Evolutionary conservation across 805 yeast genomes (phyloP).

Genomic region (Schizosaccharomyces osmophilus): DNA sequence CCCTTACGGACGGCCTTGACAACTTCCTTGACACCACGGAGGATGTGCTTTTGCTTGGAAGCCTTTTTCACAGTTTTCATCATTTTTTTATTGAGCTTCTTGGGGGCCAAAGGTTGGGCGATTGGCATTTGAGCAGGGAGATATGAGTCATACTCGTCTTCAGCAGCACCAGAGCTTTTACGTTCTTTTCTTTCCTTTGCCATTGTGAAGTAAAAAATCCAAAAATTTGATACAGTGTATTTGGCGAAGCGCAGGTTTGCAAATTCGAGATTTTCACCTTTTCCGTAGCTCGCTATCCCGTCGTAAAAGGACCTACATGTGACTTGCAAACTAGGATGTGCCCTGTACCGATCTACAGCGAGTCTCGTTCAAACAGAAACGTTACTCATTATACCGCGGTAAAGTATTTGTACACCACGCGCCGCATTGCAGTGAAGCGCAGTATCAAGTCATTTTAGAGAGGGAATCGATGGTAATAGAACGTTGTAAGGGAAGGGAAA

Average conservation of each 20-base stretch:
- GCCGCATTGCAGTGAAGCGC: too few relatives aligned
- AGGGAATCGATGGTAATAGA: too few relatives aligned
- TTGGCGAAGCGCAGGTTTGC: neutral
- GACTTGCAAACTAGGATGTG: neutral
- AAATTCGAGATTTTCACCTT: neutral
- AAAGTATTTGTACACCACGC: too few relatives aligned
- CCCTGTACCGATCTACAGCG: too few relatives aligned
- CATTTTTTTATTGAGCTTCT: slow-evolving; percentile 83
- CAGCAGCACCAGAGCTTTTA: slow-evolving; percentile 11
- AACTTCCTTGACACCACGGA: slow-evolving; percentile 96
- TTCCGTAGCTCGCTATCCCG: neutral
- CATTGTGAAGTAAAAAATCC: neutral
- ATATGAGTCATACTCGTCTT: slow-evolving; percentile 78
- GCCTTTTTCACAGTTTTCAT: slow-evolving; percentile 86
- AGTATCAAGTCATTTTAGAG: too few relatives aligned
- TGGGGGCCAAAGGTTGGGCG: slow-evolving; percentile 86
- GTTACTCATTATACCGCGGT: too few relatives aligned
- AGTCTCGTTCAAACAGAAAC: too few relatives aligned
- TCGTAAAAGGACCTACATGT: neutral
- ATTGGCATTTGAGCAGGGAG: slow-evolving; percentile 76
- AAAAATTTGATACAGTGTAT: too few relatives aligned
- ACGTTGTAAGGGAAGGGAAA: too few relatives aligned
- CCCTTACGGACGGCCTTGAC: slow-evolving; percentile 95
- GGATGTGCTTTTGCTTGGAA: slow-evolving; percentile 91
- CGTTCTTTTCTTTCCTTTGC: neutral